phyloP scores from a whole-genome alignment of 2,329 filamentous ascomycete species.

The Penicillium polonicum region DNA sequence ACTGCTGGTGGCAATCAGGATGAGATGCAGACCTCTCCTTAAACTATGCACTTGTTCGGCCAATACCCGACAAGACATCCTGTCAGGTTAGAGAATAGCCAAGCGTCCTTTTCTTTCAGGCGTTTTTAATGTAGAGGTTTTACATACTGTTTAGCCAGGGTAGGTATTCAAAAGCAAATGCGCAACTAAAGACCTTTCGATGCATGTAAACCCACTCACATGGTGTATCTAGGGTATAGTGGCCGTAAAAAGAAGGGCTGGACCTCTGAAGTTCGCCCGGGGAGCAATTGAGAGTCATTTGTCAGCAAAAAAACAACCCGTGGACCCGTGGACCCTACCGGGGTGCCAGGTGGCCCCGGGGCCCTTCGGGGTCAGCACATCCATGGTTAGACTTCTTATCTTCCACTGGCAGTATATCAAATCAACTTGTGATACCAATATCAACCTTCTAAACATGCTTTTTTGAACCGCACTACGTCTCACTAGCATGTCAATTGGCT shows the following conservation, averaged over 20 bases:
- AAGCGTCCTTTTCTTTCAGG: slow-evolving; percentile 36
- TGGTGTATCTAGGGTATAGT: not conserved
- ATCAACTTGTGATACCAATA: not conserved
- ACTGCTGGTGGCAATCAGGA: slow-evolving; percentile 66
- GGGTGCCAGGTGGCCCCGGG: not conserved
- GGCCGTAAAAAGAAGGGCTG: not conserved
- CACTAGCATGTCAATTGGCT: no score
- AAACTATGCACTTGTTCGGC: slow-evolving; percentile 8
- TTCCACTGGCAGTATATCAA: not conserved
- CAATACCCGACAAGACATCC: slow-evolving; percentile 23
- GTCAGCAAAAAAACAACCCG: slow-evolving; percentile 15
- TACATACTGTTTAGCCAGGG: slow-evolving; percentile 26
- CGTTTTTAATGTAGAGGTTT: slow-evolving; percentile 39
- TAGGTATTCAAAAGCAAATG: slow-evolving; percentile 21
- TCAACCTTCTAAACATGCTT: not conserved
- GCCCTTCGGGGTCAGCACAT: not conserved
- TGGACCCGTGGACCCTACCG: no score
- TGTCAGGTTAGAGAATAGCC: slow-evolving; percentile 41
- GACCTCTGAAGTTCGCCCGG: not conserved
- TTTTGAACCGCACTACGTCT: not conserved
- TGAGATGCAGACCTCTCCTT: slow-evolving; percentile 57
- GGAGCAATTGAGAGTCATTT: slow-evolving; percentile 12
- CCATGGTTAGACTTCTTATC: not conserved
- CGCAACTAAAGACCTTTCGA: slow-evolving; percentile 10
- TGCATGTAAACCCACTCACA: not conserved